Conservation (phyloP, 2,329 filamentous ascomycete species). For the Thelonectria rubi region DNA sequence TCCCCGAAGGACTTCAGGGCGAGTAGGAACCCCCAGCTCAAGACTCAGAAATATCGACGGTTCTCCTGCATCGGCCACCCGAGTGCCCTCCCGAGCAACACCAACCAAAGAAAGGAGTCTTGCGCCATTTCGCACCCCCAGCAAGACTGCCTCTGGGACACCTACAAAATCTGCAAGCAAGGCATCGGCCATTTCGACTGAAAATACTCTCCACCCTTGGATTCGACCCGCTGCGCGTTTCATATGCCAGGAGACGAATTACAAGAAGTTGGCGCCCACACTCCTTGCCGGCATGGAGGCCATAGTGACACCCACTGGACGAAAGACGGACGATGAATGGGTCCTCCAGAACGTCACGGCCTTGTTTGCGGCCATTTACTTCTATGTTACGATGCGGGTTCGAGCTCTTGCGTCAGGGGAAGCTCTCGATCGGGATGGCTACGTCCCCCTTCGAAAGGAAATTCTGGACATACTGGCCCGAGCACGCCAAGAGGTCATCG, state of each 20-base stretch:
- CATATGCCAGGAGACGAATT: slow-evolving; percentile 68
- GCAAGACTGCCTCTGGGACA: slow-evolving; percentile 44
- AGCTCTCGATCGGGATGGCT: slow-evolving; percentile 54
- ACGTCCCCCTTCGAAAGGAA: slow-evolving; percentile 55
- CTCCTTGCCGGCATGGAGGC: slow-evolving; percentile 77
- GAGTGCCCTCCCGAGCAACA: slow-evolving; percentile 53
- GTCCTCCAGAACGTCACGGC: slow-evolving; percentile 58
- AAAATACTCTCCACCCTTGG: slow-evolving; percentile 67
- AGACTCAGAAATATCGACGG: slow-evolving; percentile 42
- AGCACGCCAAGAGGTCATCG: slow-evolving; percentile 53
- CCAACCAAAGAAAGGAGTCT: slow-evolving; percentile 58
- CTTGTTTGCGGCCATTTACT: slow-evolving; percentile 68
- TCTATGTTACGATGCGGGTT: slow-evolving; percentile 65
- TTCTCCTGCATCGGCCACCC: slow-evolving; percentile 41
- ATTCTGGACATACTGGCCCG: slow-evolving; percentile 55
- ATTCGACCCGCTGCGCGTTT: slow-evolving; percentile 73
- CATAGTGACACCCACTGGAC: slow-evolving; percentile 56
- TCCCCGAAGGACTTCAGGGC: slow-evolving; percentile 42
- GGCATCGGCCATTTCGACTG: slow-evolving; percentile 35
- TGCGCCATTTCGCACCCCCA: slow-evolving; percentile 53
- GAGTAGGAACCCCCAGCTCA: slow-evolving; percentile 47
- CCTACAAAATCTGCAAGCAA: slow-evolving; percentile 55
- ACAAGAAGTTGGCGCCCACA: slow-evolving; percentile 72
- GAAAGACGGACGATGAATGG: slow-evolving; percentile 59
- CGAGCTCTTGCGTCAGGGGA: slow-evolving; percentile 51